Evolutionary conservation across 2,329 filamentous ascomycete species (phyloP).

Genomic region (Dothistroma septosporum): DNA sequence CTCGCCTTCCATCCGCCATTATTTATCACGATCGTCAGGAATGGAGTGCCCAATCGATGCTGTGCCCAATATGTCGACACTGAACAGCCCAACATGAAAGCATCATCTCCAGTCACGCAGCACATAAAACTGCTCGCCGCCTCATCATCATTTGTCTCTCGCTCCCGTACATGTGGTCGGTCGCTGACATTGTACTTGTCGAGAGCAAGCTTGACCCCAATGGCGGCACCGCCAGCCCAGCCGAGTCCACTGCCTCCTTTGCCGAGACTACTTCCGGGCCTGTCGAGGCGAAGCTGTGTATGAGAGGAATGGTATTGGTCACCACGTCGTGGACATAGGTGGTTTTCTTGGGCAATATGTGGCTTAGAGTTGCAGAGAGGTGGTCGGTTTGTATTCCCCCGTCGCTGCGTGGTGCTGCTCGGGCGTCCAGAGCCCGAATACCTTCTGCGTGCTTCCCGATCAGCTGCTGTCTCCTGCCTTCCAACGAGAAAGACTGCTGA

Average conservation of each 20-base stretch:
- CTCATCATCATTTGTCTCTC: background rate
- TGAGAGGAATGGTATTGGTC: constrained; percentile 15
- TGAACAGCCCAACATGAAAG: constrained; percentile 15
- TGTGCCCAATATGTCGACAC: constrained; percentile 15
- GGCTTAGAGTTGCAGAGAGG: constrained; percentile 12
- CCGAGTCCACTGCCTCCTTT: constrained; percentile 24
- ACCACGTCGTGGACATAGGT: constrained; percentile 20
- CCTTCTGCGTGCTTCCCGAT: background rate
- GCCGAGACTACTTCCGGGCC: constrained; percentile 13
- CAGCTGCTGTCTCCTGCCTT: background rate
- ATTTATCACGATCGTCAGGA: constrained; percentile 21
- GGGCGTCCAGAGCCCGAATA: background rate
- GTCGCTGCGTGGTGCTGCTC: constrained; percentile 2
- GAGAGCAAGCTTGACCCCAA: constrained; percentile 19
- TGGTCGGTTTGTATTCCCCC: constrained; percentile 11
- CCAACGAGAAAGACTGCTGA: background rate
- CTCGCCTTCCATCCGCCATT: constrained; percentile 25
- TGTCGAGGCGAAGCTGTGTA: constrained; percentile 15
- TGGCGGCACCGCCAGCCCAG: constrained; percentile 19
- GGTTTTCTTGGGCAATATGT: constrained; percentile 10
- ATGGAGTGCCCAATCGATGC: constrained; percentile 11
- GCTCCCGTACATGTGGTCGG: constrained; percentile 2
- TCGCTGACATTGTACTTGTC: constrained; percentile 11
- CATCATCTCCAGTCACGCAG: constrained; percentile 13
- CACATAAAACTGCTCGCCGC: constrained; percentile 6